Conservation (phyloP, 169 alveolate genomes). For the Amoebophrya sp. region DNA sequence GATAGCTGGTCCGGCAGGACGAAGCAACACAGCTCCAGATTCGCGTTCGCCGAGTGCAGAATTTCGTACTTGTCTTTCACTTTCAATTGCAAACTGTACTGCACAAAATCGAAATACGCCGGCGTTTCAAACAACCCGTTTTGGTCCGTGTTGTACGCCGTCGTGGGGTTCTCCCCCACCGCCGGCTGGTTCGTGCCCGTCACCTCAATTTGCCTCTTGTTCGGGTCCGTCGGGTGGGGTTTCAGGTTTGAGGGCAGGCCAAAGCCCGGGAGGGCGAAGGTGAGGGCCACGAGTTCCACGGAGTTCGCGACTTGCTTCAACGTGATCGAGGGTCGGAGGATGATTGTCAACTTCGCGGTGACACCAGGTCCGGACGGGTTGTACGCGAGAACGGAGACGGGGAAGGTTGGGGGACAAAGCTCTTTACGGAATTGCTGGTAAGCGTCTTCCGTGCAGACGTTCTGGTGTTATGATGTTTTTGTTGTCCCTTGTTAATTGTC, state of each 20-base stretch:
- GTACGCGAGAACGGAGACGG: constrained; percentile 29
- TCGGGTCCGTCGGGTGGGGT: constrained; percentile 20
- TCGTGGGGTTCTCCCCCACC: neutral
- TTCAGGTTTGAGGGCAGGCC: neutral
- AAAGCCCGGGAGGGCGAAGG: neutral
- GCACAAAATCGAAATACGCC: neutral
- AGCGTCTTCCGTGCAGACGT: neutral
- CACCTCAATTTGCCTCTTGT: neutral
- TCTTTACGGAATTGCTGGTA: neutral
- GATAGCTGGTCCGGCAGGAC: neutral
- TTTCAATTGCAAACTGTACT: neutral
- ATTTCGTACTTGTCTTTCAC: neutral
- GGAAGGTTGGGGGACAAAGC: constrained; percentile 30
- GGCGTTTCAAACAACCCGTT: neutral
- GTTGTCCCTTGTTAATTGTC: too few relatives aligned
- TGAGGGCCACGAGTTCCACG: neutral
- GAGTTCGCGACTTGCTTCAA: neutral
- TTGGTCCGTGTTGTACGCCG: neutral
- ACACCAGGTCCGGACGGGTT: neutral
- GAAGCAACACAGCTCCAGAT: neutral
- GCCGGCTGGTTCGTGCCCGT: neutral
- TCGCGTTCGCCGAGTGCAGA: neutral
- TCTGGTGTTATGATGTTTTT: too few relatives aligned
- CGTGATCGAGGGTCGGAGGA: neutral
- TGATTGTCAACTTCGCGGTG: neutral